phyloP scores from a whole-genome alignment of 306 rosid genomes.

The Hippophae tibetana region DNA sequence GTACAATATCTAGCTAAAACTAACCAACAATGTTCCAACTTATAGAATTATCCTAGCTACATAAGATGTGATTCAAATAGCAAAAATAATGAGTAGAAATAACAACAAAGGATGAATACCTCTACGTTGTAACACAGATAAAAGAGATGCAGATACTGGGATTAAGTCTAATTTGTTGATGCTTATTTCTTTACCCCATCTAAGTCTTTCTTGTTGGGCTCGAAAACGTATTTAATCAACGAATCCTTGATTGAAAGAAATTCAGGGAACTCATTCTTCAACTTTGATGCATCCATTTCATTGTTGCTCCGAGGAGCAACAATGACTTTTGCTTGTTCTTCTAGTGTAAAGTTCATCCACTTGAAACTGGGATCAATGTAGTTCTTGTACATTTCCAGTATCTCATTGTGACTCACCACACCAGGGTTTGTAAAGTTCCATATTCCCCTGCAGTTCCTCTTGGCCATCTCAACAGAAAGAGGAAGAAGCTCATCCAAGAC shows the following conservation, averaged over 20 bases:
- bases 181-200: neutral
- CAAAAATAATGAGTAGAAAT: too few species aligned
- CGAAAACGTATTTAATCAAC: conserved; percentile 59
- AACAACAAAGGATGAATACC: too few species aligned
- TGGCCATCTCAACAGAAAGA: conserved; percentile 79
- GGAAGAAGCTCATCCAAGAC: conserved; percentile 81
- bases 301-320: conserved; percentile 87
- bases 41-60: too few species aligned
- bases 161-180: too few species aligned
- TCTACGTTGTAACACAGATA: too few species aligned
- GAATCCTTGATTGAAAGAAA: conserved; percentile 75
- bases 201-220: conserved; percentile 54
- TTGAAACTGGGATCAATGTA: conserved; percentile 60
- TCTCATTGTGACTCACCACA: conserved; percentile 76
- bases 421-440: conserved; percentile 96
- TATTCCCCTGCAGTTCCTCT: conserved; percentile 71
- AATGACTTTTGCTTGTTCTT: conserved; percentile 89
- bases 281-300: conserved; percentile 77
- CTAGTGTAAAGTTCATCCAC: conserved; percentile 69
- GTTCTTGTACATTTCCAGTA: conserved; percentile 75
- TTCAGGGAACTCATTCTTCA: conserved; percentile 78
- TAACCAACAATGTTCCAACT: too few species aligned
- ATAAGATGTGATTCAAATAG: too few species aligned
- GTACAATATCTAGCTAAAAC: too few species aligned
- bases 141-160: too few species aligned